Base-by-base conservation (phyloP, 495 filamentous ascomycete species). In the Aspergillus leporis region DNA sequence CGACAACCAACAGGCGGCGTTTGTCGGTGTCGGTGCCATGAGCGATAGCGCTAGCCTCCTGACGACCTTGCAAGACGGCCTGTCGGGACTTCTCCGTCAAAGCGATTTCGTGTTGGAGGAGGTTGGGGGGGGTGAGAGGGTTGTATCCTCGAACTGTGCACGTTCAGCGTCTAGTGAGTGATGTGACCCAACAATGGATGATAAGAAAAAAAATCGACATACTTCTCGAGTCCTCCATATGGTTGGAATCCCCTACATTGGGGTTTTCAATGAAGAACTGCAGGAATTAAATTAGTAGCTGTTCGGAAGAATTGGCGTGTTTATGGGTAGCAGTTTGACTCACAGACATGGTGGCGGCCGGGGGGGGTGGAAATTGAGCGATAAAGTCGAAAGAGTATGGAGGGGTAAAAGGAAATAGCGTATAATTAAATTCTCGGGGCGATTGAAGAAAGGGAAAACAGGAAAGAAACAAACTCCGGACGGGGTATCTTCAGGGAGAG, bases 101-200 rank as follows among this genome's bases (percentile, higher is more conserved):
- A 40, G 85, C 80, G 67, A 98, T 93, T 74, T 99, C 93, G 81
- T 92, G 89, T 75, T 98, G 94, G 58, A 99, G 90, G 48, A 98
- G 87, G 67, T 96, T 89, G 43, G 95, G 95, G 5, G 95, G 88
- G 28, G 89, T 97, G 51, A 98, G 80, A 61, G 95, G 95, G 71
- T 96, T 97, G 83, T 96, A 91, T 56, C 91, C 91, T 53, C 84
- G 85, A 77, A 94, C 91, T 94, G 63, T 61, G 56, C 32, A 58
- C 36, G 49, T 21, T 49, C 19, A 23, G 43, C 43, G 22, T 18
- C 34, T n/a, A 25, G 25, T 43, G 28, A 52, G 32, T 53, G 47
- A 25, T 46, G 49, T 57, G 50, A 18, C n/a, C 25, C 16, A 12
- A 14, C 23, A 31, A 46, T 46, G 30, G 51, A 30, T 47, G 28